Base-by-base conservation (phyloP, 495 filamentous ascomycete genomes). In the Talaromyces borbonicus region DNA sequence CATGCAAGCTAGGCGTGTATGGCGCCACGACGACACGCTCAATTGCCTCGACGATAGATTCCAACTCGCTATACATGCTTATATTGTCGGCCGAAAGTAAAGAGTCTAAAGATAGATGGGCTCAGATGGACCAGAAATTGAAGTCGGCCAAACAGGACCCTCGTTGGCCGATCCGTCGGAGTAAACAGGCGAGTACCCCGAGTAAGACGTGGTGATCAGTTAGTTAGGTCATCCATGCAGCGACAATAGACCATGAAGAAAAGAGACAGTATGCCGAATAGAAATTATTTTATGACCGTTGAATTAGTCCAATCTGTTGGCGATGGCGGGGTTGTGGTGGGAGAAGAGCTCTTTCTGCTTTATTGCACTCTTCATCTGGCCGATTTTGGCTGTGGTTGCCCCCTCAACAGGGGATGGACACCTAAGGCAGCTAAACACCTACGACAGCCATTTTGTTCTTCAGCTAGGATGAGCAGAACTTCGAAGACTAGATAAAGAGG, bases 1-100 rank as follows among this genome's bases (percentile, higher is more conserved):
- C 67, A 59, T 68, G 65, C 42, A 74, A 56, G 9, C 60, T 62
- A 20, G 67, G 65, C 18, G 58, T 58, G 41, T 71, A 72, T 20
- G 67, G 60, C 27, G 66, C 59, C 16, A 60, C 61, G 6, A 69
- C 56, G 31, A 69, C 43, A 43, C 67, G 67, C 48, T 70, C 63
- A 43, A 70, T 61, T 54, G 68, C 63, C 25, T 54, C 46, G 15
- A 54, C 46, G 8, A 49, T 1, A n/a, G 7, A 1, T 12, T 3
- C 9, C 3, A 42, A 20, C 32, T 26, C 38, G 3, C 20, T 38
- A 16, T 38, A 9, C 35, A 38, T 38, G n/a, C n/a, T n/a, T n/a
- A n/a, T 20, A 20, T 1, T 38, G 35, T 38, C 18, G 35, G 35
- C 18, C 16, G 35, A 38, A 1, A 38, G 19, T 20, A 38, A 38